These are phyloP conservation scores for Cucurbita argyrosperma DNA, from an alignment of 306 rosid species.

Conservation along the genomic window DNA sequence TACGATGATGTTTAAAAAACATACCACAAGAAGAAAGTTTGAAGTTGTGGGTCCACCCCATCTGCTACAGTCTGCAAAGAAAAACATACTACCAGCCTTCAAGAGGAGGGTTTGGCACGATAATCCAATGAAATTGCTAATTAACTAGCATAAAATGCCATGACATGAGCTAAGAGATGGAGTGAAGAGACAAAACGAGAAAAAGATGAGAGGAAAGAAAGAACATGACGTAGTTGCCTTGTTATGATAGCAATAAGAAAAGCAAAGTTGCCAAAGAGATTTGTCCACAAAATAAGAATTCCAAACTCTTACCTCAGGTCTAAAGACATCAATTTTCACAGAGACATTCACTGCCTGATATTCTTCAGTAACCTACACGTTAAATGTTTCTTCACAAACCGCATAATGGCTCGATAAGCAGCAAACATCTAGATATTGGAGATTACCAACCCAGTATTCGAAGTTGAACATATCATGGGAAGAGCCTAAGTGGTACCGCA, in stretches of 20 bases:
- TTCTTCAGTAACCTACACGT: slow-evolving; percentile 82
- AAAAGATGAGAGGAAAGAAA: background rate
- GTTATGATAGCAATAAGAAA: background rate
- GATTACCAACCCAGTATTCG: slow-evolving; percentile 80
- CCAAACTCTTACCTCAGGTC: slow-evolving; percentile 45
- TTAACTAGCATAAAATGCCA: background rate
- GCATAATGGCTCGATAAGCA: slow-evolving; percentile 18
- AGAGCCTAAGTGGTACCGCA: slow-evolving; percentile 76
- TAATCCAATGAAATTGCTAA: background rate
- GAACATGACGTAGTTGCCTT: background rate
- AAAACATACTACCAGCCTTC: background rate
- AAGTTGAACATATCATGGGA: slow-evolving; percentile 96
- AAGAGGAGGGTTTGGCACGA: background rate
- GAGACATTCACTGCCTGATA: slow-evolving; percentile 95
- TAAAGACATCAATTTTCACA: slow-evolving; percentile 50
- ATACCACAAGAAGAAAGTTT: slow-evolving; percentile 78
- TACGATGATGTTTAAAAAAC: slow-evolving; percentile 30
- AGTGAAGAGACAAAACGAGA: background rate
- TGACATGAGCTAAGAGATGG: background rate
- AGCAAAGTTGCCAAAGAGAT: background rate
- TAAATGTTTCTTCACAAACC: slow-evolving; percentile 18
- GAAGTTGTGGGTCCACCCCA: slow-evolving; percentile 55
- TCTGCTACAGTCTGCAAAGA: slow-evolving; percentile 54
- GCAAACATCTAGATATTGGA: slow-evolving; percentile 13
- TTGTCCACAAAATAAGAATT: background rate